Conservation (phyloP, 108 stramenopile genomes). For the Heterococcus sp. region DNA sequence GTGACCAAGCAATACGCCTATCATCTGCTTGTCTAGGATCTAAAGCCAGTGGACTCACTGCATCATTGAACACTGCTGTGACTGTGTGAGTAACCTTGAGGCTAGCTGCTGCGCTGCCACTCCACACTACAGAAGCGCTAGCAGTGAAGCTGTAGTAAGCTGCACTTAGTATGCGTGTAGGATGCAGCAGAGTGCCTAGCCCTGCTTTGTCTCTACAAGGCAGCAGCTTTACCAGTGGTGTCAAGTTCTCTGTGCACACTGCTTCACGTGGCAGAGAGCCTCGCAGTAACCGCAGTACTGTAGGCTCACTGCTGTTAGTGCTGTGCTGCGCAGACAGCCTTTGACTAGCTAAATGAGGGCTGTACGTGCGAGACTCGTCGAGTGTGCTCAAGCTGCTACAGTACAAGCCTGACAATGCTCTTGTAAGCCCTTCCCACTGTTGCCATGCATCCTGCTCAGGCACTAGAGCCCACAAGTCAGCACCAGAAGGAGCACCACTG, state of each 20-base stretch:
- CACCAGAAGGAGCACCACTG: slow-evolving; percentile 11
- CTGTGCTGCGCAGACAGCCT: slow-evolving; percentile 3
- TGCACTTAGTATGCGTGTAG: slow-evolving; percentile 14
- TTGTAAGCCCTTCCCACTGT: slow-evolving; percentile 24
- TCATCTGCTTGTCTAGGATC: too few relatives aligned
- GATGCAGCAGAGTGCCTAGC: slow-evolving; percentile 20
- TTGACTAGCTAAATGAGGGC: not conserved
- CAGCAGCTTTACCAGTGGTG: slow-evolving; percentile 32
- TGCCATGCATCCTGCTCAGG: slow-evolving; percentile 5
- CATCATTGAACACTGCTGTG: not conserved
- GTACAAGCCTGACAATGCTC: slow-evolving; percentile 17
- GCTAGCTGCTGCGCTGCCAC: not conserved
- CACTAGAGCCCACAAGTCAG: slow-evolving; percentile 24
- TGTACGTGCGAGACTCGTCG: not conserved
- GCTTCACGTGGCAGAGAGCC: slow-evolving; percentile 33
- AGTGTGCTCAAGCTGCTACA: slow-evolving; percentile 15
- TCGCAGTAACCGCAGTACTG: not conserved
- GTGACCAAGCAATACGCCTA: not conserved
- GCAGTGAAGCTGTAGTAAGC: slow-evolving; percentile 23
- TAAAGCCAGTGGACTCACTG: not conserved
- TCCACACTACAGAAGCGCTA: not conserved
- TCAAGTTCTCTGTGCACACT: slow-evolving; percentile 37
- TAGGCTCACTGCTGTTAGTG: not conserved
- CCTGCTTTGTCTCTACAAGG: slow-evolving; percentile 30
- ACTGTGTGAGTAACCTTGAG: not conserved